These are phyloP conservation scores for Boletus edulis DNA, from an alignment of 768 basidiomycete genomes.

Conservation along the genomic window DNA sequence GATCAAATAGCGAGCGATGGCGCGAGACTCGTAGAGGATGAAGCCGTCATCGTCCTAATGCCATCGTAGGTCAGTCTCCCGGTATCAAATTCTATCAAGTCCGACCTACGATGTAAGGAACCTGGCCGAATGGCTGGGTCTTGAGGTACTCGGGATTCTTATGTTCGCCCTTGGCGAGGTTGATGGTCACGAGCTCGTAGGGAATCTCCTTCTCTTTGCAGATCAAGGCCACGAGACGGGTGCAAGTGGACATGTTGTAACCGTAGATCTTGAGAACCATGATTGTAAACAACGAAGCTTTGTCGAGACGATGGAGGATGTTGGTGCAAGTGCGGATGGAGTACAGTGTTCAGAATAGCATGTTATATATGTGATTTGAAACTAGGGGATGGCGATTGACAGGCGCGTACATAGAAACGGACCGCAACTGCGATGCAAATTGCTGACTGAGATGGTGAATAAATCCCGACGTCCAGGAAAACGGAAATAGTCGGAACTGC, in stretches of 20 bases:
- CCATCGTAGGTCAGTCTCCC: not conserved
- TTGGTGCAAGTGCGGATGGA: not conserved
- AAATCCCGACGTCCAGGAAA: no score
- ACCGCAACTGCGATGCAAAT: no score
- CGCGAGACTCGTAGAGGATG: constrained; percentile 59
- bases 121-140: constrained; percentile 58
- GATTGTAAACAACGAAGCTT: not conserved
- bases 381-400: no score
- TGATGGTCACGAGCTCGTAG: constrained; percentile 47
- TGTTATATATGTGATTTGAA: constrained; percentile 1
- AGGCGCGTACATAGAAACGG: no score
- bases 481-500: no score
- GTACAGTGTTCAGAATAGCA: not conserved
- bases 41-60: constrained; percentile 59
- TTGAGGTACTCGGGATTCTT: constrained; percentile 42
- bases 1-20: constrained; percentile 58
- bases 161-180: constrained; percentile 43
- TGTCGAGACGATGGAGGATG: not conserved
- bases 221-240: constrained; percentile 48
- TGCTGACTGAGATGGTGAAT: no score
- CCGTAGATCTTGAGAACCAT: constrained; percentile 42
- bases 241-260: constrained; percentile 41
- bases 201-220: constrained; percentile 56
- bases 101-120: constrained; percentile 42
- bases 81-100: no score